Base-by-base conservation (phyloP, 2,329 filamentous ascomycete genomes). In the Coleophoma cylindrospora region DNA sequence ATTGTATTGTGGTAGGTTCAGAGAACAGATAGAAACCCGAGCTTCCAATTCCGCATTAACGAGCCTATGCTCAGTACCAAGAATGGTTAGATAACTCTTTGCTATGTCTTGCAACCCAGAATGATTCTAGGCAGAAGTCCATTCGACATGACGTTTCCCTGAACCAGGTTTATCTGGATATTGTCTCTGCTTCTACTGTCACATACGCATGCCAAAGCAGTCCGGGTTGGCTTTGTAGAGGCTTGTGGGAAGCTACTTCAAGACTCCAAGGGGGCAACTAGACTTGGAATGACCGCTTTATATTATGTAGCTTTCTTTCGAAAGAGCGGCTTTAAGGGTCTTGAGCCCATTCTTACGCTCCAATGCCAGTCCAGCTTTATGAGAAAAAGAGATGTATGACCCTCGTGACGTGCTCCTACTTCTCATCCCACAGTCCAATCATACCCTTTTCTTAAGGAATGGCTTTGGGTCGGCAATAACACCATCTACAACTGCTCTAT, bases 401-500 rank as follows among this genome's bases (percentile, higher is more conserved):
- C 19, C 19, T 3, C 19, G 19, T 19, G 19, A 19, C 19, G 19
- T 19, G 19, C 3, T 19, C 67, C 66, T 81, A 87, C 61, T 85
- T 73, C 65, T 89, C 84, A 58, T 88, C 0, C 80, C 81, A 10
- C 80, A 81, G 60, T 88, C 84, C 33, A 89, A 89, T 80, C 47
- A 88, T 80, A 61, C 89, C 84, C 13, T 79, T 41, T 70, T 70
- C 15, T 74, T 71, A 3, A 89, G 68, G 53, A 79, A 82, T 50
- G 48, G 70, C 66, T 50, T 48, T 4, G 63, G 50, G 4, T 56
- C 57, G 27, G 71, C 64, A 10, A 73, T 57, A 21, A 67, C 66
- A n/a, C 63, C 61, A 54, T 73, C 69, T 7, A 27, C 7, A 10
- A 34, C 19, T 19, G 19, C 71, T 71, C 51, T 80, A 76, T 1